Conservation (phyloP, 257 asterid genomes). For the Parsonsia alboflavescens region DNA sequence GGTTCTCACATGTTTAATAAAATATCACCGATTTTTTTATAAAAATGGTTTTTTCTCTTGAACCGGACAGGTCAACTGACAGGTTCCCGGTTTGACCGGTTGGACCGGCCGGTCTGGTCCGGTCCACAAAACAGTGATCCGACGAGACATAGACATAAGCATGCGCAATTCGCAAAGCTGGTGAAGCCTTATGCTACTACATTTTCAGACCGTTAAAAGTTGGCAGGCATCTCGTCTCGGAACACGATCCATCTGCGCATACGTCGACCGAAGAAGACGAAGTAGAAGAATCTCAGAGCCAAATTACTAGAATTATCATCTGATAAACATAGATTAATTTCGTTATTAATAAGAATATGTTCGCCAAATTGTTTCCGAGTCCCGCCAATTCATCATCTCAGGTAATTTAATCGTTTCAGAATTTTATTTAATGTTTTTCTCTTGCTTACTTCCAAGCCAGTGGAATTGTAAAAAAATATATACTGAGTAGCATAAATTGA, state of each 20-base stretch:
- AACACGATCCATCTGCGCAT: neutral
- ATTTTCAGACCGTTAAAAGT: constrained; percentile 2
- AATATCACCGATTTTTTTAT: too few species aligned
- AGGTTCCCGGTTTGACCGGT: too few species aligned
- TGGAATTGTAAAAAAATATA: neutral
- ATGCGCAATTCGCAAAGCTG: neutral
- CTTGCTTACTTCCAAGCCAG: neutral
- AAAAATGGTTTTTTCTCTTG: too few species aligned
- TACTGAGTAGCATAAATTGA: neutral
- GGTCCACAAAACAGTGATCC: too few species aligned
- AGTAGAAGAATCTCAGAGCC: neutral
- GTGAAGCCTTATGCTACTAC: neutral
- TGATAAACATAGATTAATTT: neutral
- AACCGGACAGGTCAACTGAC: too few species aligned
- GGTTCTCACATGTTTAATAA: too few species aligned
- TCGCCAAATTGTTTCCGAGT: constrained; percentile 49
- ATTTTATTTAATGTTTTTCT: neutral
- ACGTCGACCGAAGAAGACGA: neutral
- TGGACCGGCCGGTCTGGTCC: too few species aligned
- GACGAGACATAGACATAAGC: neutral
- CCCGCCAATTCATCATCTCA: constrained; percentile 36
- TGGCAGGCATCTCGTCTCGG: neutral
- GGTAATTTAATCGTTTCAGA: constrained; percentile 35
- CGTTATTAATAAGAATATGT: constrained; percentile 25
- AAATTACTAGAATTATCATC: neutral